These are phyloP conservation scores for Colletotrichum sansevieriae DNA, from an alignment of 2,329 filamentous ascomycete species.

Conservation along the genomic window DNA sequence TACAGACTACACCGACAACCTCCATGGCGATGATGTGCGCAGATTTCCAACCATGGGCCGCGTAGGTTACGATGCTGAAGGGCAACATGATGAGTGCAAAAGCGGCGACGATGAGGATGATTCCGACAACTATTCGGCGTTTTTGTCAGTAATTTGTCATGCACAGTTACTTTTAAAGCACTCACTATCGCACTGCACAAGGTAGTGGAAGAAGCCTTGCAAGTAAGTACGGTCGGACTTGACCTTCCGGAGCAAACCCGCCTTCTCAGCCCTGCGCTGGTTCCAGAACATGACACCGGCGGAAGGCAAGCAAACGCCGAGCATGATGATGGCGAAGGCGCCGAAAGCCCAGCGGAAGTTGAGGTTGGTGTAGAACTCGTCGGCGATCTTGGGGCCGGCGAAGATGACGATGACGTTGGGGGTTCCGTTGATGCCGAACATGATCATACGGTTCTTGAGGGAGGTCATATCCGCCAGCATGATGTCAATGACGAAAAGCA, in stretches of 20 bases:
- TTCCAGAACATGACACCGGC: constrained; percentile 51
- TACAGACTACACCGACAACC: constrained; percentile 64
- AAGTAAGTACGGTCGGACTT: constrained; percentile 28
- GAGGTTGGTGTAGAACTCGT: constrained; percentile 53
- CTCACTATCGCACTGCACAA: constrained; percentile 43
- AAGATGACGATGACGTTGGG: constrained; percentile 60
- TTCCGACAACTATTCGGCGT: constrained; percentile 54
- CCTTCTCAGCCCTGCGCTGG: constrained; percentile 62
- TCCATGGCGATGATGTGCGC: constrained; percentile 61
- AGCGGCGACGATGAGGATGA: constrained; percentile 62
- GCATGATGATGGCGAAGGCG: constrained; percentile 72
- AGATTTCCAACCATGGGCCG: constrained; percentile 58
- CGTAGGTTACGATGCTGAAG: constrained; percentile 63
- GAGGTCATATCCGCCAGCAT: constrained; percentile 59
- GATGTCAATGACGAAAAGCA: constrained; percentile 57
- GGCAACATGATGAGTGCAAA: constrained; percentile 68
- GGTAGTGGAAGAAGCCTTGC: constrained; percentile 37
- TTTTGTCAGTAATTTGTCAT: background rate
- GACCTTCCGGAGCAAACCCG: constrained; percentile 52
- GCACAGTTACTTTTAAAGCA: background rate
- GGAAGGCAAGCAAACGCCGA: constrained; percentile 58
- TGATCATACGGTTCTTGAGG: constrained; percentile 58
- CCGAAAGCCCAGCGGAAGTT: constrained; percentile 68
- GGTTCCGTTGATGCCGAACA: constrained; percentile 57
- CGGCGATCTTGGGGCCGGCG: constrained; percentile 56